Percentiles rank a stretch among this genome's conserved stretches.
phyloP scores from a whole-genome alignment of 1,139 yeast species.

The Debaryomycetaceae sp. region DNA sequence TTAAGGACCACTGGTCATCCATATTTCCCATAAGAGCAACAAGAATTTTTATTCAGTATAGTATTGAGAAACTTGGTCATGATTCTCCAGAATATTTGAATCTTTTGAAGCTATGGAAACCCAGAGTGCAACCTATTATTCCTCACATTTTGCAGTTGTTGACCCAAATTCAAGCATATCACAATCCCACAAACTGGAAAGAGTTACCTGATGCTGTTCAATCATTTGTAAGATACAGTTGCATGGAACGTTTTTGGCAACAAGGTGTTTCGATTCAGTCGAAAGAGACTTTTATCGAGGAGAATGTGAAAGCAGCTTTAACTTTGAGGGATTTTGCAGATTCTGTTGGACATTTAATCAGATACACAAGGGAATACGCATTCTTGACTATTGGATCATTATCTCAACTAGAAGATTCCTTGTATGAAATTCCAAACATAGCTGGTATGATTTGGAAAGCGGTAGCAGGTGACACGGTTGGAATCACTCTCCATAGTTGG shows the following conservation, averaged over 20 bases:
- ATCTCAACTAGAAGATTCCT: constrained; percentile 83
- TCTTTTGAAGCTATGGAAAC: constrained; percentile 81
- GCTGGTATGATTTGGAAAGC: constrained; percentile 80
- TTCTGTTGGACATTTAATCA: constrained; percentile 92
- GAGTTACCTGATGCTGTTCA: constrained; percentile 87
- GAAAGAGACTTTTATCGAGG: constrained; percentile 91
- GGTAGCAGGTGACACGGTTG: constrained; percentile 78
- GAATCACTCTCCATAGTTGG: constrained; percentile 95
- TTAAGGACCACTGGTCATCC: constrained; percentile 91
- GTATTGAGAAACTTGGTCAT: constrained; percentile 85
- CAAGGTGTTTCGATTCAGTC: constrained; percentile 95
- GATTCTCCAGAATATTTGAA: constrained; percentile 72
- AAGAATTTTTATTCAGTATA: constrained; percentile 88
- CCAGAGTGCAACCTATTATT: constrained; percentile 84
- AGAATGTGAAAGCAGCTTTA: constrained; percentile 89
- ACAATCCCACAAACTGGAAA: constrained; percentile 88
- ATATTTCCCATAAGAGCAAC: constrained; percentile 95
- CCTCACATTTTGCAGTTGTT: constrained; percentile 87
- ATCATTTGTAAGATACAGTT: constrained; percentile 81
- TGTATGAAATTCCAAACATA: constrained; percentile 81
- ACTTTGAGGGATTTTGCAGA: constrained; percentile 96
- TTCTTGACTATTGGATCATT: constrained; percentile 87
- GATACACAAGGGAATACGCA: constrained; percentile 96
- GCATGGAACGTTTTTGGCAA: constrained; percentile 96
- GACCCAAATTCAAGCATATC: constrained; percentile 90